phyloP scores from a whole-genome alignment of 1,139 yeast species.

The Geotrichum aggregatum region DNA sequence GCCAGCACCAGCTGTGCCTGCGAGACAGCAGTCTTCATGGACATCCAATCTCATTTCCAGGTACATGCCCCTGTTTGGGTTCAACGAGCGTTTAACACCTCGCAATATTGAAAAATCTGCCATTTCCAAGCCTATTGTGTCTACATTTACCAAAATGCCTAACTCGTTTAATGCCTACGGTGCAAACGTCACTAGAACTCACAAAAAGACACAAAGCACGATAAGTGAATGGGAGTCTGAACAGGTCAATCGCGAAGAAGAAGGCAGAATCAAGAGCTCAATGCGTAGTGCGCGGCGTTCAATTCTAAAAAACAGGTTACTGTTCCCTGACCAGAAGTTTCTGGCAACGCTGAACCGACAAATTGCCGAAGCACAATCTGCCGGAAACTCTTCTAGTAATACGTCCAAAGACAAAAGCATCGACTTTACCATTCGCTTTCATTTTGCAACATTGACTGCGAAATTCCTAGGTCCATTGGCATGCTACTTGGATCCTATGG shows the following conservation, averaged over 20 bases:
- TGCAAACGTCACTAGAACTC: conserved; percentile 11
- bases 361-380: conserved; percentile 5
- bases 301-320: conserved; percentile 11
- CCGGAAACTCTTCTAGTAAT: too few relatives aligned
- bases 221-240: conserved; percentile 9
- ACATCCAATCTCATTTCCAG: conserved; percentile 10
- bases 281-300: conserved; percentile 5
- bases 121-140: conserved; percentile 13
- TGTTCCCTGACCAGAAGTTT: conserved; percentile 17
- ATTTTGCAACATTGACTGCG: conserved; percentile 22
- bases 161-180: conserved; percentile 10
- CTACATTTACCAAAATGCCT: conserved; percentile 14
- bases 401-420: conserved; percentile 15
- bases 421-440: conserved; percentile 20
- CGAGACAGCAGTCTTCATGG: conserved; percentile 10
- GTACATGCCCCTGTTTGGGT: conserved; percentile 6
- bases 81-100: conserved; percentile 6
- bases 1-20: neutral
- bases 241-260: conserved; percentile 15
- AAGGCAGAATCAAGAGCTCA: conserved; percentile 6
- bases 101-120: conserved; percentile 13
- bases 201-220: conserved; percentile 5
- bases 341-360: conserved; percentile 1
- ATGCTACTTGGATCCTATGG: conserved; percentile 17
- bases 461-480: conserved; percentile 19